Percentiles rank a stretch among this genome's conserved stretches.
Evolutionary conservation across 2,329 filamentous ascomycete genomes (phyloP).

Genomic region (Elsinoe fawcettii): DNA sequence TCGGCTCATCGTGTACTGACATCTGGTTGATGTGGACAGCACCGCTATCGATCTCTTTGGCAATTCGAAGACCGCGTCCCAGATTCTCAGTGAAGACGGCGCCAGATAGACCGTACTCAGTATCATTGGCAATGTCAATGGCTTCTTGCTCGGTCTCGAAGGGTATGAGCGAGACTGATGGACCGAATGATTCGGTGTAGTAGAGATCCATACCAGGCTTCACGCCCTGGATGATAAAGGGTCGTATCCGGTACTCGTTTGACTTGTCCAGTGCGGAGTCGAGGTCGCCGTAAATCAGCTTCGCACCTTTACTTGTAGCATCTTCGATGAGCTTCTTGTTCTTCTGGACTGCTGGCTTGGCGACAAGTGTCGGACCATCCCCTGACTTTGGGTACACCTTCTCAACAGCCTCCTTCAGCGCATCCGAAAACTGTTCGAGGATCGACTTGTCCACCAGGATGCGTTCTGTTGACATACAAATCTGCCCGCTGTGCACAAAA

Average conservation of each 20-base stretch:
- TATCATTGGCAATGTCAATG: conserved; percentile 43
- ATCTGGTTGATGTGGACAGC: conserved; percentile 43
- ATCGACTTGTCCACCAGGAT: conserved; percentile 55
- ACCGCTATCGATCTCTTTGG: conserved; percentile 49
- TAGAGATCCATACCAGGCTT: conserved; percentile 64
- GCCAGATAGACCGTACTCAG: conserved; percentile 63
- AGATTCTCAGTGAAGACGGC: conserved; percentile 67
- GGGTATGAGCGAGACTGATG: conserved; percentile 15
- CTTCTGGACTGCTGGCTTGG: conserved; percentile 39
- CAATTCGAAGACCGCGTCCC: conserved; percentile 33
- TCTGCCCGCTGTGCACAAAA: conserved; percentile 18
- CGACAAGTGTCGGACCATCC: conserved; percentile 35
- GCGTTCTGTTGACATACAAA: conserved; percentile 76
- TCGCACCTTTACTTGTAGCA: conserved; percentile 52
- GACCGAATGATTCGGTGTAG: conserved; percentile 53
- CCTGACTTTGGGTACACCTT: conserved; percentile 37
- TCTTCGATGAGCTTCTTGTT: conserved; percentile 47
- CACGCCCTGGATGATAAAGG: conserved; percentile 58
- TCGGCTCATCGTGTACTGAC: conserved; percentile 41
- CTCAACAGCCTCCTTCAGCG: conserved; percentile 40
- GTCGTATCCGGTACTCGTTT: conserved; percentile 40
- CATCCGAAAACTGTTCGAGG: conserved; percentile 44
- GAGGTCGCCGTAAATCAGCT: conserved; percentile 15
- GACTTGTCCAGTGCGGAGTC: conserved; percentile 21
- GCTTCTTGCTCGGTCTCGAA: conserved; percentile 21